These are phyloP conservation scores for Osmanthus fragrans DNA, from an alignment of 257 asterid species.

Conservation along the genomic window DNA sequence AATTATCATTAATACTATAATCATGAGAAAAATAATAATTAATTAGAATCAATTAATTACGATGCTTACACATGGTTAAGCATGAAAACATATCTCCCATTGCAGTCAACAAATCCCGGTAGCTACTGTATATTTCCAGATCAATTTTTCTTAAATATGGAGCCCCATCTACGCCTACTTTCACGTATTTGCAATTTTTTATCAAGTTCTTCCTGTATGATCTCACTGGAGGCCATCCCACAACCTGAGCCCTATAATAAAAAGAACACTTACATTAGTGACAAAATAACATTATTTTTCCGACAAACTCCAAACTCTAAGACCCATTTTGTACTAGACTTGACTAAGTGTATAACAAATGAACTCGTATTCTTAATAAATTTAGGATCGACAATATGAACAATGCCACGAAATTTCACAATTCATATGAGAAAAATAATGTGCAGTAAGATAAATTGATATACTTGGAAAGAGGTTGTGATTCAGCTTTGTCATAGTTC, in stretches of 20 bases:
- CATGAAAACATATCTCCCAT: conserved; percentile 60
- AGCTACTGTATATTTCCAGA: conserved; percentile 49
- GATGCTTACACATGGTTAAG: conserved; percentile 50
- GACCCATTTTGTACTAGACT: too few relatives aligned
- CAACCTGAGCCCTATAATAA: conserved; percentile 45
- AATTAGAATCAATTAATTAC: not conserved
- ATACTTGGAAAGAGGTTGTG: conserved; percentile 51
- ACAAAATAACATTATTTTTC: not conserved
- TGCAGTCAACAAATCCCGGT: conserved; percentile 51
- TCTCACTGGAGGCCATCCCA: conserved; percentile 90
- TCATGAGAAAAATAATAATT: not conserved
- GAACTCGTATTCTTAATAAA: too few relatives aligned
- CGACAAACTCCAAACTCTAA: too few relatives aligned
- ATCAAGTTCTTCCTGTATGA: conserved; percentile 49
- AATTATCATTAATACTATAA: not conserved
- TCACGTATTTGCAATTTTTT: conserved; percentile 56
- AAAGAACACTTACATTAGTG: not conserved
- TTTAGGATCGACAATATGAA: too few relatives aligned
- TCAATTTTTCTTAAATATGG: conserved; percentile 73
- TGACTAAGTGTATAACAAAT: too few relatives aligned
- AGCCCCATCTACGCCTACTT: conserved; percentile 80
- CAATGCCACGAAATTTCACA: too few relatives aligned
- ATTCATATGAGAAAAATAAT: not conserved
- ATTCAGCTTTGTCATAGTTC: conserved; percentile 26
- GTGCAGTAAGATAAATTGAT: conserved; percentile 2